These are phyloP conservation scores for Cardamine chenopodiifolia DNA, from an alignment of 345 rosid genomes.

Conservation along the genomic window DNA sequence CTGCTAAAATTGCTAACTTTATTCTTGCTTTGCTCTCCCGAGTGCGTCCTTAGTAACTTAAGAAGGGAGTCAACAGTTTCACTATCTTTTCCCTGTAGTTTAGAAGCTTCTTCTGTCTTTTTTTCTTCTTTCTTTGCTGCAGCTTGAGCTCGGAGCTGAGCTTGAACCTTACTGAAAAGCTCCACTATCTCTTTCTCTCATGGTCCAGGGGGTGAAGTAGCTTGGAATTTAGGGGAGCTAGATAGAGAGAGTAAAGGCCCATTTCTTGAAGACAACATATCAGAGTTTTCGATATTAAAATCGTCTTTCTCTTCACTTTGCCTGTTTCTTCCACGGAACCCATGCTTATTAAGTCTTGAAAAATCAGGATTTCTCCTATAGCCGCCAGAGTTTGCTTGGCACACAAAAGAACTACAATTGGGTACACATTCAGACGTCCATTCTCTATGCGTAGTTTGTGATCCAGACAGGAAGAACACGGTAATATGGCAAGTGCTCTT, in stretches of 20 bases:
- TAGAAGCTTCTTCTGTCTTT: slow-evolving; percentile 51
- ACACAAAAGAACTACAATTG: slow-evolving; percentile 49
- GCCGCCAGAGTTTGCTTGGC: slow-evolving; percentile 64
- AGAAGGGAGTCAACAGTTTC: slow-evolving; percentile 84
- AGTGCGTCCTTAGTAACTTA: slow-evolving; percentile 79
- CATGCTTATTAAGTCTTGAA: slow-evolving; percentile 62
- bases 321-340: slow-evolving; percentile 63
- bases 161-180: slow-evolving; percentile 85
- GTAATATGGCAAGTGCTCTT: slow-evolving; percentile 44
- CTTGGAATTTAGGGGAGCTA: slow-evolving; percentile 64
- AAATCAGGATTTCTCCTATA: slow-evolving; percentile 74
- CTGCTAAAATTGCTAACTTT: slow-evolving; percentile 41
- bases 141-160: slow-evolving; percentile 86
- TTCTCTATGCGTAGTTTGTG: slow-evolving; percentile 40
- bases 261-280: slow-evolving; percentile 57
- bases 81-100: slow-evolving; percentile 63
- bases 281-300: slow-evolving; percentile 62
- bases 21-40: slow-evolving; percentile 64
- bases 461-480: slow-evolving; percentile 44
- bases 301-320: slow-evolving; percentile 61
- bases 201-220: slow-evolving; percentile 74
- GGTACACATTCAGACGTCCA: slow-evolving; percentile 45
- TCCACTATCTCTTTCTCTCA: slow-evolving; percentile 89
- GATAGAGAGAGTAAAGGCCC: slow-evolving; percentile 67
- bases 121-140: slow-evolving; percentile 65